phyloP scores from a whole-genome alignment of 2,329 filamentous ascomycete species.

The Talaromyces sp. region DNA sequence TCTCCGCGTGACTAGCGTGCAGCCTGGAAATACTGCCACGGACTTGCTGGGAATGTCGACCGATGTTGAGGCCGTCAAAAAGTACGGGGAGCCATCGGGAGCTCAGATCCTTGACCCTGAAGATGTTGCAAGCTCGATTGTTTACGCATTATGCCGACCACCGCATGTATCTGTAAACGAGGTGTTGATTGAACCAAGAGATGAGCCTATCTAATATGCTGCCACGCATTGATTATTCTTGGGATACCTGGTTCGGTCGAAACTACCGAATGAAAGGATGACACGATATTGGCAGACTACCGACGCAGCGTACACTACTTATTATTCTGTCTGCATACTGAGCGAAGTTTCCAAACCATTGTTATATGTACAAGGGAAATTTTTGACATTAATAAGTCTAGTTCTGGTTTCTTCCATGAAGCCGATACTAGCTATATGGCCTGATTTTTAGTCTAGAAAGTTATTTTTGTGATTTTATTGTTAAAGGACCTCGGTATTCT shows the following conservation, averaged over 20 bases:
- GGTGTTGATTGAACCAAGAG: conserved; percentile 71
- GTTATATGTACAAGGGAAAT: too few relatives aligned
- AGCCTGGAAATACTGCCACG: conserved; percentile 73
- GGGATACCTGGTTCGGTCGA: neutral
- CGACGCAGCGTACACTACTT: too few relatives aligned
- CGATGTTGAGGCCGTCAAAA: conserved; percentile 70
- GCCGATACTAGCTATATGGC: too few relatives aligned
- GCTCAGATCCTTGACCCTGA: conserved; percentile 70
- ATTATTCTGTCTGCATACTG: too few relatives aligned
- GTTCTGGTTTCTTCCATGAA: too few relatives aligned
- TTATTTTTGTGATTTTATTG: too few relatives aligned
- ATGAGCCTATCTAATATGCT: conserved; percentile 63
- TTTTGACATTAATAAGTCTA: too few relatives aligned
- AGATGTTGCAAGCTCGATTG: conserved; percentile 68
- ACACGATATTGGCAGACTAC: too few relatives aligned
- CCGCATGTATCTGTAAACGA: conserved; percentile 75
- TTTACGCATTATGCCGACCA: conserved; percentile 71
- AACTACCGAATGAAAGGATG: too few relatives aligned
- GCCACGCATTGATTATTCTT: neutral
- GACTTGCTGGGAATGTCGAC: conserved; percentile 71
- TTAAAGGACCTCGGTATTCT: too few relatives aligned
- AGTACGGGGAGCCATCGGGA: conserved; percentile 70
- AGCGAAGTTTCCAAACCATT: too few relatives aligned
- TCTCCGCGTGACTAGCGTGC: conserved; percentile 67
- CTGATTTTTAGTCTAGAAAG: too few relatives aligned